These are phyloP conservation scores for Tephrocybe rancida DNA, from an alignment of 768 basidiomycete species.

Conservation along the genomic window DNA sequence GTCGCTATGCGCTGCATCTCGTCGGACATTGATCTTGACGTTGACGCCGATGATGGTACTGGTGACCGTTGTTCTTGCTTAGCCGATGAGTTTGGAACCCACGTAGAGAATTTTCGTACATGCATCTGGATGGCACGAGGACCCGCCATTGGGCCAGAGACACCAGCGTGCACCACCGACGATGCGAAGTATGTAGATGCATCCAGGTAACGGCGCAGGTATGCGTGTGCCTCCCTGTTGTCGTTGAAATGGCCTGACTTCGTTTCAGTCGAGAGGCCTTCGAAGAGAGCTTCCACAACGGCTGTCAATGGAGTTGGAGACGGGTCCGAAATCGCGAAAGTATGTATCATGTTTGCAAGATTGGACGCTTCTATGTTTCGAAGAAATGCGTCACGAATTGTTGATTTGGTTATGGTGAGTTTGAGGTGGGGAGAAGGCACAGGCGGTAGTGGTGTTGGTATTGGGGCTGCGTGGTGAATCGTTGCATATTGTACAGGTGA, in stretches of 20 bases:
- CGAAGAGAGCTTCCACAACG: conserved; percentile 56
- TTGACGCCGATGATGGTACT: conserved; percentile 17
- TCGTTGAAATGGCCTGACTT: conserved; percentile 28
- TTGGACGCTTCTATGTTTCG: conserved; percentile 48
- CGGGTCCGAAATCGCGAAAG: conserved; percentile 48
- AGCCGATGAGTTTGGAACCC: conserved; percentile 39
- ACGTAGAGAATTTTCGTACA: conserved; percentile 58
- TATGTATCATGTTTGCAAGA: conserved; percentile 56
- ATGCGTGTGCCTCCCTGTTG: conserved; percentile 38
- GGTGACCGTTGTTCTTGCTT: conserved; percentile 13
- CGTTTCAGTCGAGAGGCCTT: conserved; percentile 46
- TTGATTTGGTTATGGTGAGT: conserved; percentile 32
- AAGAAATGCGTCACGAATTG: conserved; percentile 50
- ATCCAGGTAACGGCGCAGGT: conserved; percentile 54
- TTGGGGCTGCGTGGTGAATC: conserved; percentile 36
- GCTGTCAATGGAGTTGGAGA: conserved; percentile 52
- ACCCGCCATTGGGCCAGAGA: conserved; percentile 56
- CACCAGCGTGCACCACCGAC: conserved; percentile 53
- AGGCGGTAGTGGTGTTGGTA: conserved; percentile 24
- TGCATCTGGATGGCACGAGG: conserved; percentile 60
- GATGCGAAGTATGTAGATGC: conserved; percentile 53
- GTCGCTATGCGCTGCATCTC: conserved; percentile 65
- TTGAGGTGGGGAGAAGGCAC: conserved; percentile 22
- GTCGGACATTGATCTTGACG: conserved; percentile 34
- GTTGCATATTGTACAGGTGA: conserved; percentile 44